Evolutionary conservation across 2,329 filamentous ascomycete genomes (phyloP), one percentile per base, ranked within the genome.

Genomic region (Monilinia laxa): DNA sequence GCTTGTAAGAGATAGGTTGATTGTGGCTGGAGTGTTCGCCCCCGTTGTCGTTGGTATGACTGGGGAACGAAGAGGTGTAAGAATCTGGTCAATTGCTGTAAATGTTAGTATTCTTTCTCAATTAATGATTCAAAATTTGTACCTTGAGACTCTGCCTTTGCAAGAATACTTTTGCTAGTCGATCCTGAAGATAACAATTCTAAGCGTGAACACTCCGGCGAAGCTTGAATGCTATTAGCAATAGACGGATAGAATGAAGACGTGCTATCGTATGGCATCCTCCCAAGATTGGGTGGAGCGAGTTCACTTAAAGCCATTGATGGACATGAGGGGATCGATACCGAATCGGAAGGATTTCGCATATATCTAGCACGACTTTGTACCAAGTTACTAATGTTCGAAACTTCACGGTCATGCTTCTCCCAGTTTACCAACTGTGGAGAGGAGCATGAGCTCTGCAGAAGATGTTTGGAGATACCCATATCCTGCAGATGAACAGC

Each of bases 401-500:
- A 73, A 12, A 38, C n/a, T 56, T 62, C 65, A 14, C 70, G 71
- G 12, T 70, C 71, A 52, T 59, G 57, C 4, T 49, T 35, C n/a
- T 69, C 68, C 68, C 67, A 70, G 40, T 66, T 72, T 28, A 70
- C 71, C 20, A 73, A 35, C 47, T 72, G 68, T 14, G 73, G 70
- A 2, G 72, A 73, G 3, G 73, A 74, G 45, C 64, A 62, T 23
- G 71, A 75, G 40, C 68, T 70, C 23, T 71, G 67, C 6, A 72
- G 69, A 52, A 76, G 69, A 47, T 62, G 64, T 58, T 71, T 69
- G 31, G 72, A 72, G 52, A 76, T 75, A 18, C 70, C 68, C 72
- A 75, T 76, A 59, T 77, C 70, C 47, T 76, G 71, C 5, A 76
- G 68, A 55, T 72, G 74, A 25, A 72, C 28, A 51, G 60, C 54